Evolutionary conservation across 2,329 filamentous ascomycete genomes (phyloP).

Genomic region (Penicillium sp.): DNA sequence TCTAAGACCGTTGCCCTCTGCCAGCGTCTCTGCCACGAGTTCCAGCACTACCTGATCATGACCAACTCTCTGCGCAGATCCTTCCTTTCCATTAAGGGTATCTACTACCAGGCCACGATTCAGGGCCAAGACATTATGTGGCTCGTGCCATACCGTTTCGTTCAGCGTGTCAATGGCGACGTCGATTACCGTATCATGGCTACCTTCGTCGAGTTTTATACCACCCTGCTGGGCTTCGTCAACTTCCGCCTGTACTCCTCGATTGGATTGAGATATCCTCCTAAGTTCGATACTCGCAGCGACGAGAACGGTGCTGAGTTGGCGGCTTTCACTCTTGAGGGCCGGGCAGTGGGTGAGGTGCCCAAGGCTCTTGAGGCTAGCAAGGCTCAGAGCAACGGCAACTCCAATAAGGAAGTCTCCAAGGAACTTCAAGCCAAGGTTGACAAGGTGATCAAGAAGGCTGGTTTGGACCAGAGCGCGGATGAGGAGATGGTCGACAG

Average conservation of each 20-base stretch:
- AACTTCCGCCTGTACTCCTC: slow-evolving; percentile 94
- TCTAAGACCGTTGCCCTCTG: slow-evolving; percentile 94
- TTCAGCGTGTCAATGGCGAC: slow-evolving; percentile 88
- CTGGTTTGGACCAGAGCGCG: slow-evolving; percentile 40
- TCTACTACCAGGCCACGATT: slow-evolving; percentile 97
- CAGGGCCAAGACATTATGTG: slow-evolving; percentile 96
- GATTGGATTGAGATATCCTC: slow-evolving; percentile 88
- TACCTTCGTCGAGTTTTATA: slow-evolving; percentile 98
- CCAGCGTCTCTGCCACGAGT: slow-evolving; percentile 89
- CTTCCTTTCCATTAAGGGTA: slow-evolving; percentile 97
- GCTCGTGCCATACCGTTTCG: slow-evolving; percentile 97
- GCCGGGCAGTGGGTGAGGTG: slow-evolving; percentile 55
- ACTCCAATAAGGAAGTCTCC: slow-evolving; percentile 58
- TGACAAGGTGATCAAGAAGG: slow-evolving; percentile 51
- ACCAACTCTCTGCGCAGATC: slow-evolving; percentile 91
- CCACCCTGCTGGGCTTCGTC: slow-evolving; percentile 89
- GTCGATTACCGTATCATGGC: slow-evolving; percentile 99
- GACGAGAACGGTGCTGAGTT: slow-evolving; percentile 89
- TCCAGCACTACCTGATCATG: slow-evolving; percentile 94
- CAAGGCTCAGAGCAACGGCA: slow-evolving; percentile 53
- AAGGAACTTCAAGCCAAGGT: slow-evolving; percentile 68
- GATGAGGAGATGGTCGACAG: slow-evolving; percentile 45
- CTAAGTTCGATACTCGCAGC: slow-evolving; percentile 82
- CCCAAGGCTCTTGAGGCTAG: slow-evolving; percentile 54
- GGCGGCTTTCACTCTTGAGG: slow-evolving; percentile 85